phyloP scores from a whole-genome alignment of 1,284 basidiomycete species.

The Caloboletus firmus region DNA sequence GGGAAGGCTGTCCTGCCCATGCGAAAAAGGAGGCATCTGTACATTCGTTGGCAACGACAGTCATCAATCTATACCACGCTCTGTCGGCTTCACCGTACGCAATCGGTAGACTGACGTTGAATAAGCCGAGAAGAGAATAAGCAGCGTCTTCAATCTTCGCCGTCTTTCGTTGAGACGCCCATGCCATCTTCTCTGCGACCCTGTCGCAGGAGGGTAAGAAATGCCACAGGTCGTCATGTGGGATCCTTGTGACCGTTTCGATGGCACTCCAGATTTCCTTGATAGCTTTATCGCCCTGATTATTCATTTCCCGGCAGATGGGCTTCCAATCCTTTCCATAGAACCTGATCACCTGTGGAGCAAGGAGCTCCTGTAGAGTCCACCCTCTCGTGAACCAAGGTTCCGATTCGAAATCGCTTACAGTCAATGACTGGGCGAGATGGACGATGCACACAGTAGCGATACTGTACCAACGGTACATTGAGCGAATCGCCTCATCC shows the following conservation, averaged over 20 bases:
- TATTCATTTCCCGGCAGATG: neutral
- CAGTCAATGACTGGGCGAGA: conserved; percentile 9
- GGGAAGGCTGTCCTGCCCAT: conserved; percentile 18
- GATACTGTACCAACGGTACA: conserved; percentile 23
- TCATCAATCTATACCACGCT: conserved; percentile 21
- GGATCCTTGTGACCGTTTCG: conserved; percentile 12
- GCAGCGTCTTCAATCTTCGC: conserved; percentile 18
- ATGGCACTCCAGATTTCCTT: conserved; percentile 15
- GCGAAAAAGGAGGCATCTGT: conserved; percentile 21
- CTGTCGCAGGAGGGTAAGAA: conserved; percentile 22
- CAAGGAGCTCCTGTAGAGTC: conserved; percentile 24
- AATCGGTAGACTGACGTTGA: conserved; percentile 19
- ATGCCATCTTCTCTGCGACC: conserved; percentile 21
- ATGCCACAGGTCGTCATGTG: conserved; percentile 6
- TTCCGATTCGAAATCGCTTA: conserved; percentile 15
- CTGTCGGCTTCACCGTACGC: conserved; percentile 21
- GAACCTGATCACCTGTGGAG: conserved; percentile 18
- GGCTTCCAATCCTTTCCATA: conserved; percentile 21
- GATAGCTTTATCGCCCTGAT: conserved; percentile 14
- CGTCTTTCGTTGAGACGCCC: conserved; percentile 19
- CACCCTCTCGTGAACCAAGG: conserved; percentile 24
- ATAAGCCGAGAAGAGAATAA: conserved; percentile 22
- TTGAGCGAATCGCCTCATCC: conserved; percentile 27
- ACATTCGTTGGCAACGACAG: conserved; percentile 18
- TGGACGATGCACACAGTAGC: conserved; percentile 22